A percentile compares a stretch with the other conserved stretches of the same genome.
These are phyloP conservation scores for Misopates orontium DNA, from an alignment of 257 asterid genomes.

Conservation along the genomic window DNA sequence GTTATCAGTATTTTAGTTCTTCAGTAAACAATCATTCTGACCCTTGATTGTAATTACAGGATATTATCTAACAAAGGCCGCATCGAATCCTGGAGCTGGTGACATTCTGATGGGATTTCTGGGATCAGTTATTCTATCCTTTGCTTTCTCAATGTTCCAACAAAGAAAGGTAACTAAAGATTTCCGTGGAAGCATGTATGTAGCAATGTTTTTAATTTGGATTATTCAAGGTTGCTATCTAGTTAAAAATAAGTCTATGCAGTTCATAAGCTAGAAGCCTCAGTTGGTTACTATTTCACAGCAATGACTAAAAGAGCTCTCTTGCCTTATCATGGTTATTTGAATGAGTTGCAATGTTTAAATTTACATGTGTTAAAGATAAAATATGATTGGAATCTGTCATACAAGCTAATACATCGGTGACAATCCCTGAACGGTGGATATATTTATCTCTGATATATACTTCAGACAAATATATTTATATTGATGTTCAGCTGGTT, in stretches of 20 bases:
- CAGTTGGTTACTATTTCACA: neutral
- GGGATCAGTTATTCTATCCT: slow-evolving; percentile 93
- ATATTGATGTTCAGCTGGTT: slow-evolving; percentile 61
- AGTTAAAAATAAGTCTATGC: neutral
- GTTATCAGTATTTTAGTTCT: neutral
- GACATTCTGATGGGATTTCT: slow-evolving; percentile 92
- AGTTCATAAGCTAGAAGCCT: neutral
- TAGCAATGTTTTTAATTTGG: neutral
- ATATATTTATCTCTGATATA: neutral
- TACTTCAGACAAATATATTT: neutral
- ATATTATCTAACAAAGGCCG: slow-evolving; percentile 74
- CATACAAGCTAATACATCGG: no score
- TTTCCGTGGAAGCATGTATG: neutral
- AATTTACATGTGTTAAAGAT: no score
- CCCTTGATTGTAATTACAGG: slow-evolving; percentile 40
- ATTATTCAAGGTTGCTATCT: neutral
- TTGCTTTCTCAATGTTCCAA: slow-evolving; percentile 98
- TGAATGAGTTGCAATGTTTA: no score
- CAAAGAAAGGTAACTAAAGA: slow-evolving; percentile 73
- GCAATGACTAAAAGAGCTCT: no score
- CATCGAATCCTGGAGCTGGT: slow-evolving; percentile 97
- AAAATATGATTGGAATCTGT: no score
- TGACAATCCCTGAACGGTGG: no score
- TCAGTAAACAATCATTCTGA: neutral
- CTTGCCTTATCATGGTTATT: no score